Conservation (phyloP, 176 grass and related monocot species). For the Musa acuminata region DNA sequence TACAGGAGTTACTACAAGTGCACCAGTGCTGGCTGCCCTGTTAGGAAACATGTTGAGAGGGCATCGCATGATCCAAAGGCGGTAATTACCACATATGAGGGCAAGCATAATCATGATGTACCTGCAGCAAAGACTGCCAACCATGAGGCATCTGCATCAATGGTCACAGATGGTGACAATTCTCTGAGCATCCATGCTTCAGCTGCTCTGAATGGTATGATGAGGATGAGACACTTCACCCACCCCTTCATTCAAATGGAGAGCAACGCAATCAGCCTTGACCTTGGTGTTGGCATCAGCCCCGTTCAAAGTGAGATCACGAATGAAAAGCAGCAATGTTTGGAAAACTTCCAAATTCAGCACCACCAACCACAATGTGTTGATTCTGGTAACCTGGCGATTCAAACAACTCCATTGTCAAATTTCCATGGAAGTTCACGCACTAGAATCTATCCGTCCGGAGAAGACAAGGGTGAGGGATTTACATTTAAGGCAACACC, state of each 20-base stretch:
- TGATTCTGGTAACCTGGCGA: conserved; percentile 27
- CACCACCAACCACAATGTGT: conserved; percentile 48
- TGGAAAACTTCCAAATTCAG: conserved; percentile 36
- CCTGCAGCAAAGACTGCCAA: conserved; percentile 64
- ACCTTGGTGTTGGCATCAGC: conserved; percentile 89
- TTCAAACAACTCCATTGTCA: conserved; percentile 35
- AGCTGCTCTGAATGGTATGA: conserved; percentile 32
- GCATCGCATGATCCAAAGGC: conserved; percentile 98
- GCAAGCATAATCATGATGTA: conserved; percentile 98
- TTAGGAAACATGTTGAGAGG: conserved; percentile 98
- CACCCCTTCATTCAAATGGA: conserved; percentile 49
- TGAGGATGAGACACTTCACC: conserved; percentile 16
- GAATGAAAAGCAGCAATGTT: conserved; percentile 37
- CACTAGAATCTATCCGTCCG: conserved; percentile 29
- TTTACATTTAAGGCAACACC: conserved; percentile 70
- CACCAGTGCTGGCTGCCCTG: conserved; percentile 77
- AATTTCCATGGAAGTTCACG: conserved; percentile 31
- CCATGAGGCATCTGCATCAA: conserved; percentile 38
- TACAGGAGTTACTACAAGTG: conserved; percentile 98
- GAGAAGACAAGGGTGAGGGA: conserved; percentile 50
- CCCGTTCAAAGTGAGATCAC: conserved; percentile 46
- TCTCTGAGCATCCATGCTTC: conserved; percentile 31
- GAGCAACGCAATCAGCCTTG: conserved; percentile 70
- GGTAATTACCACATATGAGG: conserved; percentile 98
- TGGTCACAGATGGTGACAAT: conserved; percentile 30